Base-by-base conservation (phyloP, 805 yeast genomes). In the Candida manassasensis region DNA sequence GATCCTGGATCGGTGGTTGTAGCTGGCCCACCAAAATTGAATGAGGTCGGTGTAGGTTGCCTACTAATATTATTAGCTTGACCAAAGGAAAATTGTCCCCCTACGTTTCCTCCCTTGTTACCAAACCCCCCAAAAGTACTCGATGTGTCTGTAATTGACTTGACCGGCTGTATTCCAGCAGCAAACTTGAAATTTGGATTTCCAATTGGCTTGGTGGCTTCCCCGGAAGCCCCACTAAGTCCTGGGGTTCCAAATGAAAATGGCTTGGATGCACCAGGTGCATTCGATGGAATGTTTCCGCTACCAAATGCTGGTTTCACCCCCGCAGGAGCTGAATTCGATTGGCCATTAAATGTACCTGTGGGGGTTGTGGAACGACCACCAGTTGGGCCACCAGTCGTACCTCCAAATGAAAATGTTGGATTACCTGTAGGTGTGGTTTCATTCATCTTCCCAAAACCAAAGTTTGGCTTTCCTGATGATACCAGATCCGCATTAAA, bases 351-450 rank as follows among this genome's bases (percentile, higher is more conserved):
- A 6, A 24, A 24, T 24, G 12, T 11, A 7, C 14, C 9, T 7
- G 12, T 6, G 6, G 27, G 27, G 12, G 27, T 11, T 6, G 6
- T 24, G 9, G 22, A 21, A n/a, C n/a, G n/a, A n/a, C n/a, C n/a
- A n/a, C n/a, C n/a, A n/a, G n/a, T n/a, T n/a, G n/a, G n/a, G n/a
- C n/a, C n/a, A n/a, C n/a, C n/a, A n/a, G n/a, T n/a, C n/a, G 41
- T 6, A 13, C 30, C 26, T 8, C 47, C 50, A 36, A 53, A 54
- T 1, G 55, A 44, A 28, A 51, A 45, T 15, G 40, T 13, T 2
- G 51, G 48, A 5, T 31, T 33, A 17, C 31, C 16, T 10, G 9
- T 17, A 12, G 22, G 29, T 10, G 19, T 15, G n/a, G 37, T 9
- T 22, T 29, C 29, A 9, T 38, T 21, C 2, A 28, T 18, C 11